Evolutionary conservation across 1,284 basidiomycete species (phyloP).

Genomic region (Chalciporus sp.): DNA sequence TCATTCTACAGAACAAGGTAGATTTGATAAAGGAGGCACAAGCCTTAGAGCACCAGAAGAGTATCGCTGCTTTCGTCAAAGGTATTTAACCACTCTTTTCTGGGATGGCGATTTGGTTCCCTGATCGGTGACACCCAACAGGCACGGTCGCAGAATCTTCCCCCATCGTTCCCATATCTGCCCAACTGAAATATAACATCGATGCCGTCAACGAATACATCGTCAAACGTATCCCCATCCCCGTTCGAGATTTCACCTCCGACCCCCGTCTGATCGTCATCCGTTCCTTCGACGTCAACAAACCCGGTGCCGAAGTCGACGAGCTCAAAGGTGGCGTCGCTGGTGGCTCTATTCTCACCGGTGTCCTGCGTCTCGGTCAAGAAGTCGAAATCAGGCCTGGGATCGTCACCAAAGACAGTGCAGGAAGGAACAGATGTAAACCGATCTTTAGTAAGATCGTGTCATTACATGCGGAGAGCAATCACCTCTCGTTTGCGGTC

Average conservation of each 20-base stretch:
- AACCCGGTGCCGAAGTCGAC: constrained; percentile 95
- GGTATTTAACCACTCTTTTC: constrained; percentile 45
- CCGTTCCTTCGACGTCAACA: constrained; percentile 99
- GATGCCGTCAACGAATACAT: constrained; percentile 99
- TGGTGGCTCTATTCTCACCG: constrained; percentile 93
- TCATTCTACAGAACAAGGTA: constrained; percentile 98
- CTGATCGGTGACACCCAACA: constrained; percentile 32
- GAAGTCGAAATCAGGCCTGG: constrained; percentile 98
- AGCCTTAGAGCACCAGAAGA: constrained; percentile 92
- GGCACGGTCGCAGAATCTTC: constrained; percentile 96
- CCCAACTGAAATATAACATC: constrained; percentile 98
- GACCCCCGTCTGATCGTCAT: constrained; percentile 96
- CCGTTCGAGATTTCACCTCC: constrained; percentile 89
- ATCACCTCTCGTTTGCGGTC: constrained; percentile 92
- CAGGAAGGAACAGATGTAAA: constrained; percentile 89
- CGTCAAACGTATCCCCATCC: constrained; percentile 94
- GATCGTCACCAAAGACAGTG: constrained; percentile 93
- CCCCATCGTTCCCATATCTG: constrained; percentile 98
- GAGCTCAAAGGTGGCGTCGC: constrained; percentile 98
- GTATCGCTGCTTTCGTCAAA: constrained; percentile 91
- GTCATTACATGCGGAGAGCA: constrained; percentile 92
- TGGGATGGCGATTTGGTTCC: background rate
- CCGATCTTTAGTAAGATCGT: constrained; percentile 94
- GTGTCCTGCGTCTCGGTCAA: constrained; percentile 88
- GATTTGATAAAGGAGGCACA: constrained; percentile 93